Evolutionary conservation across 2,329 filamentous ascomycete genomes (phyloP), one percentile per base, ranked within the genome.

Genomic region (Akanthomyces muscarius): DNA sequence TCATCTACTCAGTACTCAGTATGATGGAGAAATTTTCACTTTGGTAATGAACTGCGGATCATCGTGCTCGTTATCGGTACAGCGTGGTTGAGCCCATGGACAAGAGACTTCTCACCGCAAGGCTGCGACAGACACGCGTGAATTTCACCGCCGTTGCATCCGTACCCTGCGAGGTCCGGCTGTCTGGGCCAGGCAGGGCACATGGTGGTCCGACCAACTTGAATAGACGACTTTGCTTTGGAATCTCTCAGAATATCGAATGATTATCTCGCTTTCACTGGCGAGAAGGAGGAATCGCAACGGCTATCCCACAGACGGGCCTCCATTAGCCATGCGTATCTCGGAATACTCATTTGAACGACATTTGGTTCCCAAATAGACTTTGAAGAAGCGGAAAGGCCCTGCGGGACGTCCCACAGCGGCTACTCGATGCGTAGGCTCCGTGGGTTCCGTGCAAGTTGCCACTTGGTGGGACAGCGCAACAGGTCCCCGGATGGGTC

Each of bases 331-430:
- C 33, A 18, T 44, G 38, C 21, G 11, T 28, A 13, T 25, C 36
- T 52, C 6, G 14, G n/a, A 5, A 36, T 36, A 10, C 10, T 16
- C 21, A 36, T 57, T 57, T 36, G 10, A 45, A 25, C 42, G 7
- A 13, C 8, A 42, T 25, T 41, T 45, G 53, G 18, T 33, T 56
- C 28, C 21, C 16, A 23, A 33, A 48, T 38, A 50, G 52, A 36
- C 36, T 44, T 38, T 25, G 4, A 30, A 14, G 5, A 21, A 44
- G 41, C 58, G 58, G n/a, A 45, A 53, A 45, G 58, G n/a, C 58
- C 48, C 33, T 48, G 38, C 58, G 58, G 57, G 50, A 53, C 50
- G 58, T 61, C 58, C 58, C 58, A 54, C 58, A 61, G 58, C 58
- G 50, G 58, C 58, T 54, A 47, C 18, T 53, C 58, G 58, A 61